These are phyloP conservation scores for Pisolithus thermaeus DNA, from an alignment of 1,284 basidiomycete genomes.

Conservation along the genomic window DNA sequence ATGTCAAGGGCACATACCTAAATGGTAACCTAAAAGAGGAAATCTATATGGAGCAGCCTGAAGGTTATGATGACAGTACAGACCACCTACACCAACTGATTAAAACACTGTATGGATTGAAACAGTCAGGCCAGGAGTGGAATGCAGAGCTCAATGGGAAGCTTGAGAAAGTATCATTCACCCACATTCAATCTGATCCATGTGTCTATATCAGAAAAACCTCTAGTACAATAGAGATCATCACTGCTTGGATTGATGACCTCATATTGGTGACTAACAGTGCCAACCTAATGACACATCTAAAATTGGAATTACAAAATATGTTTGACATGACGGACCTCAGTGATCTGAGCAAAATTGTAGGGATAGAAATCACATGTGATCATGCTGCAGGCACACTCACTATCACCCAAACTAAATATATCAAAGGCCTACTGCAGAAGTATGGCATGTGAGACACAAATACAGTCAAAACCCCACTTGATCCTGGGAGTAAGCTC, in stretches of 20 bases:
- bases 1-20: too few relatives aligned
- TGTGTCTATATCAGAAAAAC: too few relatives aligned
- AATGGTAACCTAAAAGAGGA: too few relatives aligned
- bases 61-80: conserved; percentile 23
- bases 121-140: conserved; percentile 23
- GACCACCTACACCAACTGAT: conserved; percentile 11
- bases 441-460: not conserved
- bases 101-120: conserved; percentile 23
- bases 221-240: not conserved
- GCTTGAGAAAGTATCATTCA: too few relatives aligned
- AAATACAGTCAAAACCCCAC: too few relatives aligned
- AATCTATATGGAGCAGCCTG: too few relatives aligned
- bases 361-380: not conserved
- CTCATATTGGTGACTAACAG: not conserved
- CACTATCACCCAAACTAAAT: not conserved
- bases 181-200: too few relatives aligned
- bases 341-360: conserved; percentile 1
- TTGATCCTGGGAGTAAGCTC: too few relatives aligned
- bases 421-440: not conserved
- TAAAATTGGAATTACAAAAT: not conserved
- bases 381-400: not conserved
- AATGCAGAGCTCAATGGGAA: conserved; percentile 10
- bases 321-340: conserved; percentile 2
- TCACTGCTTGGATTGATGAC: conserved; percentile 4
- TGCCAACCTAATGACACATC: not conserved